Conservation (phyloP, 1,284 basidiomycete genomes). For the Caloboletus inedulis region DNA sequence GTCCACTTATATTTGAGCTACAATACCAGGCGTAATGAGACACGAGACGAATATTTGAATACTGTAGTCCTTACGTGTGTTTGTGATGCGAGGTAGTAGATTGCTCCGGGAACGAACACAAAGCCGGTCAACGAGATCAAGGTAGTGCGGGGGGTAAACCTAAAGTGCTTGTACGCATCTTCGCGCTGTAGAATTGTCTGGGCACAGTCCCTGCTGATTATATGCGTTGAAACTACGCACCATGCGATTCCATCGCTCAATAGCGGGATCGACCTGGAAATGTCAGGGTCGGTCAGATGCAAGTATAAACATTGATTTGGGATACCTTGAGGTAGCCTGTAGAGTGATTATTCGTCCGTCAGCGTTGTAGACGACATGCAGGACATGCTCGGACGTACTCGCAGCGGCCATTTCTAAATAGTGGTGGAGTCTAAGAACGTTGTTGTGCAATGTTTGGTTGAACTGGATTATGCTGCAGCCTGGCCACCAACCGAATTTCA, state of each 20-base stretch:
- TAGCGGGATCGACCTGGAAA: constrained; percentile 67
- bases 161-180: constrained; percentile 74
- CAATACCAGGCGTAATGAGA: constrained; percentile 9
- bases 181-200: constrained; percentile 59
- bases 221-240: constrained; percentile 38
- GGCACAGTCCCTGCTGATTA: background rate
- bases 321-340: constrained; percentile 32
- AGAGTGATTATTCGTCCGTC: constrained; percentile 1
- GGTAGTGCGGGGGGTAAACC: constrained; percentile 65
- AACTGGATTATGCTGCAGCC: constrained; percentile 5
- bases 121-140: constrained; percentile 50
- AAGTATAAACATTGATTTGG: background rate
- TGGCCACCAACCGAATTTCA: constrained; percentile 11
- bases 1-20: constrained; percentile 50
- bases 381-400: constrained; percentile 23
- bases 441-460: constrained; percentile 38
- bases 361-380: constrained; percentile 8
- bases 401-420: constrained; percentile 29
- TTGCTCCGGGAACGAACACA: constrained; percentile 45
- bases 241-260: constrained; percentile 79
- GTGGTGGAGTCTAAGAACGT: constrained; percentile 15
- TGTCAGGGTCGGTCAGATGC: background rate
- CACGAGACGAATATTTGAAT: background rate
- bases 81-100: constrained; percentile 39
- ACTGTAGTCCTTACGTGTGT: constrained; percentile 35